These are phyloP conservation scores for Verticillium albo-atrum DNA, from an alignment of 2,329 filamentous ascomycete genomes.

Conservation along the genomic window DNA sequence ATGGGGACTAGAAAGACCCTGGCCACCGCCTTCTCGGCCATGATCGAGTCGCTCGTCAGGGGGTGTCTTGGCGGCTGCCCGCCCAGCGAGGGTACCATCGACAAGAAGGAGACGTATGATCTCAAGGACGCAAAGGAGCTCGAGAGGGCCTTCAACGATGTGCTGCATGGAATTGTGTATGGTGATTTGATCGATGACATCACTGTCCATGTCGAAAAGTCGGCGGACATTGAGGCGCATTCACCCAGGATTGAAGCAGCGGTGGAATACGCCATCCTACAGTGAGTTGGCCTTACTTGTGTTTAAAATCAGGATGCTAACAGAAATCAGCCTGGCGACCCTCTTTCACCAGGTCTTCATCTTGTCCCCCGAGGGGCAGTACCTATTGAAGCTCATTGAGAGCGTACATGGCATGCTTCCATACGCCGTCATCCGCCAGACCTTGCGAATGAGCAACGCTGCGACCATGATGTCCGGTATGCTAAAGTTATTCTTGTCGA, in stretches of 20 bases:
- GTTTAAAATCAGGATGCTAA: too few species aligned
- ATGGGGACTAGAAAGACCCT: constrained; percentile 72
- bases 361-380: constrained; percentile 69
- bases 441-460: constrained; percentile 71
- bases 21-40: constrained; percentile 63
- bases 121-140: constrained; percentile 55
- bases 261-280: constrained; percentile 63
- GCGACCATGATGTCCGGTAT: constrained; percentile 78
- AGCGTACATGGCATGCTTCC: constrained; percentile 68
- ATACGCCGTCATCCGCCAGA: constrained; percentile 68
- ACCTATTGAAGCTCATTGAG: constrained; percentile 65
- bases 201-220: constrained; percentile 56
- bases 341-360: constrained; percentile 71
- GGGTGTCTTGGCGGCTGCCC: constrained; percentile 61
- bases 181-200: constrained; percentile 62
- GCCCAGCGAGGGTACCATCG: constrained; percentile 7
- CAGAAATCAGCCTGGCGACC: constrained; percentile 56
- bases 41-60: constrained; percentile 65
- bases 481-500: constrained; percentile 69
- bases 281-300: constrained; percentile 58
- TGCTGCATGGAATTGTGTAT: constrained; percentile 62
- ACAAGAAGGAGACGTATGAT: constrained; percentile 46
- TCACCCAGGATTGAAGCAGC: constrained; percentile 58
- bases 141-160: constrained; percentile 60
- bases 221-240: constrained; percentile 60